phyloP scores from a whole-genome alignment of 345 rosid species.

The Ailanthus altissimus region DNA sequence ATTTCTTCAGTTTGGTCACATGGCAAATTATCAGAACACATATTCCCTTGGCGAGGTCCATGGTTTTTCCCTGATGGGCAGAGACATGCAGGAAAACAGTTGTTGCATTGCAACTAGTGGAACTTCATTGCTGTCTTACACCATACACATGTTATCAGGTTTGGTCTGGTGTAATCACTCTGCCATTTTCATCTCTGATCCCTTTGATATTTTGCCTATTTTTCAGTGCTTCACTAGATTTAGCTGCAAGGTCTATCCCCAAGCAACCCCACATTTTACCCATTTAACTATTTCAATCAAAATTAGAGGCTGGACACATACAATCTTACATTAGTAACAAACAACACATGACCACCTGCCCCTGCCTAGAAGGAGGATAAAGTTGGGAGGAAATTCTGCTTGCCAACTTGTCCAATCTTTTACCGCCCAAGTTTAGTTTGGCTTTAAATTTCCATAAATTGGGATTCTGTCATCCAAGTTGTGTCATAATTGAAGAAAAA shows the following conservation, averaged over 20 bases:
- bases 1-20: not conserved
- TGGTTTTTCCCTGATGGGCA: not conserved
- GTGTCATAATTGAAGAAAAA: not conserved
- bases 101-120: slow-evolving; percentile 44
- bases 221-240: not conserved
- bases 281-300: not conserved
- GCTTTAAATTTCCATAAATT: not conserved
- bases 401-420: too few relatives aligned
- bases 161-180: not conserved
- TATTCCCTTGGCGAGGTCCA: not conserved
- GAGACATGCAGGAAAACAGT: slow-evolving; percentile 25
- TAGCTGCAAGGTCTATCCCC: not conserved
- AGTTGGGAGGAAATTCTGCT: too few relatives aligned
- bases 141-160: not conserved
- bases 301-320: too few relatives aligned
- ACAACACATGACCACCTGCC: too few relatives aligned
- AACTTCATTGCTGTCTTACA: not conserved
- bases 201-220: not conserved
- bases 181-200: not conserved
- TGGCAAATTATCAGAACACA: not conserved
- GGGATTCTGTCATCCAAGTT: not conserved
- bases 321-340: too few relatives aligned
- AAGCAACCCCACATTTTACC: not conserved
- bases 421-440: not conserved
- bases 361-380: too few relatives aligned